Conservation (phyloP, 2,329 filamentous ascomycete genomes). For the Aspergillus pseudoglaucus region DNA sequence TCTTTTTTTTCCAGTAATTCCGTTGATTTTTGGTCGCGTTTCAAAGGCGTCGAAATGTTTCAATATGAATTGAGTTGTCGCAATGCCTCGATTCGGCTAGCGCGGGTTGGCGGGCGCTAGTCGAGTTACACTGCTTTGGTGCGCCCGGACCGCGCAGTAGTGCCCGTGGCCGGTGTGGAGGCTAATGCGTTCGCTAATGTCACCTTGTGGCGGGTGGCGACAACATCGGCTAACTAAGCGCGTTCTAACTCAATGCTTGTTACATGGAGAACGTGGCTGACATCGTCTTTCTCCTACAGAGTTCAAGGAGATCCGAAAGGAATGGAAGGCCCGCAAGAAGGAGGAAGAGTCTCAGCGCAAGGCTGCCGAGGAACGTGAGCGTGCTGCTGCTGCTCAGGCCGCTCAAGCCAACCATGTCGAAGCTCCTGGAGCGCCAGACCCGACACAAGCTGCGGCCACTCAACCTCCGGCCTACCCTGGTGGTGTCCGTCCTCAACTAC, state of each 20-base stretch:
- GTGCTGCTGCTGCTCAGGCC: slow-evolving; percentile 56
- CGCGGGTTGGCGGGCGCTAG: slow-evolving; percentile 34
- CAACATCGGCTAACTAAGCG: slow-evolving; percentile 2
- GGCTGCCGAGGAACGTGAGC: slow-evolving; percentile 76
- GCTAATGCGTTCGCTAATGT: slow-evolving; percentile 28
- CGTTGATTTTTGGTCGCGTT: slow-evolving; percentile 1
- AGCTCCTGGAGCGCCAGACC: slow-evolving; percentile 47
- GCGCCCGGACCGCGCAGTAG: slow-evolving; percentile 49
- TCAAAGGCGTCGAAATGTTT: slow-evolving; percentile 2
- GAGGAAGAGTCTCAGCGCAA: slow-evolving; percentile 89
- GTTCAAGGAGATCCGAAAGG: slow-evolving; percentile 98
- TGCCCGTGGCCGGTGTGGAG: slow-evolving; percentile 42
- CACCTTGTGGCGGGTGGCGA: background rate
- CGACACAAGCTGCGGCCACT: slow-evolving; percentile 25
- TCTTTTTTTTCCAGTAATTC: slow-evolving; percentile 6
- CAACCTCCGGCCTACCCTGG: slow-evolving; percentile 43
- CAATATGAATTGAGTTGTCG: slow-evolving; percentile 15
- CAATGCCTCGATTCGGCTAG: slow-evolving; percentile 36
- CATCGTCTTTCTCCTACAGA: slow-evolving; percentile 49
- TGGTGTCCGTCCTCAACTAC: slow-evolving; percentile 58
- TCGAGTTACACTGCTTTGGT: slow-evolving; percentile 45
- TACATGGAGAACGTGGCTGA: background rate
- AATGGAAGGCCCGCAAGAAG: slow-evolving; percentile 99
- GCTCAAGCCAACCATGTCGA: slow-evolving; percentile 34
- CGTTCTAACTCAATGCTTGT: slow-evolving; percentile 2